Evolutionary conservation across 1,139 yeast genomes (phyloP).

Genomic region (Nakaseomyces delphensis): DNA sequence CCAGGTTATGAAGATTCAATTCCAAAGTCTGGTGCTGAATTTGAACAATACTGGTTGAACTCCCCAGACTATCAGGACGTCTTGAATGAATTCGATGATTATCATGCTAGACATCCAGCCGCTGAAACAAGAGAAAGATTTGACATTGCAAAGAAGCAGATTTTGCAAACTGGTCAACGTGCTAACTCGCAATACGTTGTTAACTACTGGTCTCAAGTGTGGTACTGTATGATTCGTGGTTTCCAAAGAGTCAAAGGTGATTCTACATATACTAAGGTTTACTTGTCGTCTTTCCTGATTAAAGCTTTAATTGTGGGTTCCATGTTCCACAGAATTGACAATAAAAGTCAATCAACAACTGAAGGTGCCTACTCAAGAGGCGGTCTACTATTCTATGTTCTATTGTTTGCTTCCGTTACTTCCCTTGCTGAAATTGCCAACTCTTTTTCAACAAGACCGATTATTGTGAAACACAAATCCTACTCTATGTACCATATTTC

Average conservation of each 20-base stretch:
- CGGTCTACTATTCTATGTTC: conserved; percentile 49
- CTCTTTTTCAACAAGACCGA: conserved; percentile 49
- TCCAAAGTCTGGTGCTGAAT: conserved; percentile 50
- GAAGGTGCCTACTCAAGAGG: conserved; percentile 49
- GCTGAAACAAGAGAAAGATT: conserved; percentile 38
- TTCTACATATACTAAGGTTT: conserved; percentile 42
- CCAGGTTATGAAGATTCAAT: conserved; percentile 50
- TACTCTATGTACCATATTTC: conserved; percentile 59
- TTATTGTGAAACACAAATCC: conserved; percentile 52
- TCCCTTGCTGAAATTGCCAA: conserved; percentile 51
- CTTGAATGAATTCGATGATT: conserved; percentile 37
- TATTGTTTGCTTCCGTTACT: conserved; percentile 48
- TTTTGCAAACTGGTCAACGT: conserved; percentile 40
- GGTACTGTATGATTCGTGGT: conserved; percentile 40
- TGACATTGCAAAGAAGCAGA: conserved; percentile 36
- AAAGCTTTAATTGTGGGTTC: conserved; percentile 51
- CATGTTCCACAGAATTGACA: conserved; percentile 43
- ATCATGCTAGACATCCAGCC: conserved; percentile 33
- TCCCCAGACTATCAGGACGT: conserved; percentile 42
- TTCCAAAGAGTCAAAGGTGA: conserved; percentile 51
- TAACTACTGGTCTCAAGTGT: conserved; percentile 40
- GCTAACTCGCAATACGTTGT: conserved; percentile 40
- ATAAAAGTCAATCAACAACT: conserved; percentile 35
- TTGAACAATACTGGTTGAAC: conserved; percentile 45
- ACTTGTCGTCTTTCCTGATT: conserved; percentile 41